phyloP scores from a whole-genome alignment of 306 rosid species.

The Corylus avellana region DNA sequence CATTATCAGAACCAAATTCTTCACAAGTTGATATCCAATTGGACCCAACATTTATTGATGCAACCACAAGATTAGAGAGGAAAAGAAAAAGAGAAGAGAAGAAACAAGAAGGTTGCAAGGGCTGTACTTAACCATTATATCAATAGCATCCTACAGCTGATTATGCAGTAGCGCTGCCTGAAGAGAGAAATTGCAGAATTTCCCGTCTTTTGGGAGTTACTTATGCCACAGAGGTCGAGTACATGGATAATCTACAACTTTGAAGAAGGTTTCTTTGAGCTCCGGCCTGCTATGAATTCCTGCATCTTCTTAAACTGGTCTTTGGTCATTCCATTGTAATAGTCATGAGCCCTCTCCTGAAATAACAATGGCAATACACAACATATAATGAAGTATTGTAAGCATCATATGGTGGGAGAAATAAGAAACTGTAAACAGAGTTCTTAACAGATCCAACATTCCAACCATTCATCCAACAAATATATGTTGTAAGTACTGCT shows the following conservation, averaged over 20 bases:
- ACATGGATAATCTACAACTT: constrained; percentile 54
- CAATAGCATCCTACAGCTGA: background rate
- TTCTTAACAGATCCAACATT: too few species aligned
- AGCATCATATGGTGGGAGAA: too few species aligned
- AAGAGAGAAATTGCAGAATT: too few species aligned
- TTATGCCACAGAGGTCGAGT: background rate
- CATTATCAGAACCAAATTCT: background rate
- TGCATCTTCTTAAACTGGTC: constrained; percentile 87
- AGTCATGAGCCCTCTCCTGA: constrained; percentile 80
- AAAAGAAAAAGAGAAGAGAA: background rate
- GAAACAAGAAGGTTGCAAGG: background rate
- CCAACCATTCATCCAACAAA: too few species aligned
- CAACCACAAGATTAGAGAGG: background rate
- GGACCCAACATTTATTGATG: background rate
- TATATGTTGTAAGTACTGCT: background rate
- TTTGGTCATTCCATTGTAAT: constrained; percentile 82
- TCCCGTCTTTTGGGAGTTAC: background rate
- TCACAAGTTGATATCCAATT: background rate
- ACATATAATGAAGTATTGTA: too few species aligned
- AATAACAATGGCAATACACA: background rate
- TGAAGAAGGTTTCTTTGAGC: constrained; percentile 66
- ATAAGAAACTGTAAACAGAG: too few species aligned
- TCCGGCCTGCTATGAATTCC: constrained; percentile 78
- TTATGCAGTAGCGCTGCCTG: background rate
- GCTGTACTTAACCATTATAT: background rate